Conservation (phyloP, 257 asterid genomes). For the Marsdenia floribunda region DNA sequence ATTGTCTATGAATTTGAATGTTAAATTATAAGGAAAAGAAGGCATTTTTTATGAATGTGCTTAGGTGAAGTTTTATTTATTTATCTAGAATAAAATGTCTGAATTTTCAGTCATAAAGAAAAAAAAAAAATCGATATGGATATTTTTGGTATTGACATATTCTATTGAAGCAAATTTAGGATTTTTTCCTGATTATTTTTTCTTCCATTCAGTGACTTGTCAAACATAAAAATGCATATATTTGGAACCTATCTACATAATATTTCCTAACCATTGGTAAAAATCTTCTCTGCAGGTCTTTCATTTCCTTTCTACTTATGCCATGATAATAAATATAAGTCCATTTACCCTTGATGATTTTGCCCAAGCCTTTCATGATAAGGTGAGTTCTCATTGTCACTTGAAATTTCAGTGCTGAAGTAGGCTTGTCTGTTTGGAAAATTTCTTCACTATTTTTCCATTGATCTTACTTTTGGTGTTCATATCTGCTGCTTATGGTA, state of each 20-base stretch:
- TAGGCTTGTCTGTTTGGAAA: background rate
- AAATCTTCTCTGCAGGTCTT: conserved; percentile 50
- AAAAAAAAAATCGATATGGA: background rate
- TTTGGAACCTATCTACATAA: background rate
- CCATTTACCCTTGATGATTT: conserved; percentile 86
- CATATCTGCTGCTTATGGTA: conserved; percentile 24
- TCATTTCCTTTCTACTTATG: conserved; percentile 79
- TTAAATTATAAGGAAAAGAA: background rate
- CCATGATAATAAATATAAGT: conserved; percentile 41
- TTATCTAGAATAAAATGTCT: background rate
- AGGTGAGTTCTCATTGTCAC: conserved; percentile 43
- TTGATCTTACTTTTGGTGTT: conserved; percentile 13
- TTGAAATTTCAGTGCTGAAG: background rate
- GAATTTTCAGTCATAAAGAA: background rate
- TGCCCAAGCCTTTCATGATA: conserved; percentile 74
- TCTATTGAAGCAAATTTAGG: background rate
- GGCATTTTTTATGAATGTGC: background rate
- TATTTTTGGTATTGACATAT: background rate
- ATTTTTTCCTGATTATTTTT: background rate
- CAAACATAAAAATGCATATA: background rate
- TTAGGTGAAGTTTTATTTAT: background rate
- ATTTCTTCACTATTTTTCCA: background rate
- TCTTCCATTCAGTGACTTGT: background rate
- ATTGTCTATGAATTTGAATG: background rate
- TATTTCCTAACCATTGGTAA: conserved; percentile 12